These are phyloP conservation scores for Grifola frondosa DNA, from an alignment of 1,284 basidiomycete species.

Conservation along the genomic window DNA sequence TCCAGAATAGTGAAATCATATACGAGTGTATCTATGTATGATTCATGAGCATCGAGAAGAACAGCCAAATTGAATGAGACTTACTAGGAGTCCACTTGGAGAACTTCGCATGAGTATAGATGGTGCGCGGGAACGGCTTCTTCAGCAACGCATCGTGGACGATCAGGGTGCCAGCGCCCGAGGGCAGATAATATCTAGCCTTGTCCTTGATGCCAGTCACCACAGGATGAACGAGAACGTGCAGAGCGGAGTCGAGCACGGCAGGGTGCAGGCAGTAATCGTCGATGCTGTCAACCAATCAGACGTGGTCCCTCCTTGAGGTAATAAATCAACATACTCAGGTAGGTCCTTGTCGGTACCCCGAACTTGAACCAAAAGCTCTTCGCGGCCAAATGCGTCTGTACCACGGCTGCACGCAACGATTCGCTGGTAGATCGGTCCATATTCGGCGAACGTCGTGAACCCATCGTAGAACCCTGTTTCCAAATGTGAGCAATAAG, in stretches of 20 bases:
- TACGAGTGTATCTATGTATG: conserved; percentile 8
- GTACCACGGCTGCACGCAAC: conserved; percentile 3
- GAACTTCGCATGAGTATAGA: conserved; percentile 20
- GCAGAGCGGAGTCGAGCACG: conserved; percentile 37
- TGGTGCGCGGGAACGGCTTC: conserved; percentile 12
- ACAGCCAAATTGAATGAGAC: not conserved
- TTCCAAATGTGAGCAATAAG: not conserved
- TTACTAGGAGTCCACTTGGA: conserved; percentile 29
- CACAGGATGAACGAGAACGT: conserved; percentile 28
- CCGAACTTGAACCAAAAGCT: conserved; percentile 6
- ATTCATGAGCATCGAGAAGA: not conserved
- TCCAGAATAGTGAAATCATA: conserved; percentile 20
- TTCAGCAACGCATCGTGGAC: conserved; percentile 17
- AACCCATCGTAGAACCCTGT: conserved; percentile 15
- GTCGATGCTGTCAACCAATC: conserved; percentile 2
- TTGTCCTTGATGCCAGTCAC: conserved; percentile 27
- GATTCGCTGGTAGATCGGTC: conserved; percentile 13
- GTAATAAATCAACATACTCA: conserved; percentile 19
- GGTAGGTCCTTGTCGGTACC: conserved; percentile 6
- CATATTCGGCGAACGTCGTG: conserved; percentile 15
- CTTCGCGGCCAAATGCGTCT: conserved; percentile 2
- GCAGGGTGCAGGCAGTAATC: conserved; percentile 37
- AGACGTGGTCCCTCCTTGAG: conserved; percentile 9
- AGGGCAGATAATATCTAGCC: conserved; percentile 33
- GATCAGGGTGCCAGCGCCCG: conserved; percentile 19